phyloP scores from a whole-genome alignment of 257 asterid species.

The Salvia miltiorrhiza region DNA sequence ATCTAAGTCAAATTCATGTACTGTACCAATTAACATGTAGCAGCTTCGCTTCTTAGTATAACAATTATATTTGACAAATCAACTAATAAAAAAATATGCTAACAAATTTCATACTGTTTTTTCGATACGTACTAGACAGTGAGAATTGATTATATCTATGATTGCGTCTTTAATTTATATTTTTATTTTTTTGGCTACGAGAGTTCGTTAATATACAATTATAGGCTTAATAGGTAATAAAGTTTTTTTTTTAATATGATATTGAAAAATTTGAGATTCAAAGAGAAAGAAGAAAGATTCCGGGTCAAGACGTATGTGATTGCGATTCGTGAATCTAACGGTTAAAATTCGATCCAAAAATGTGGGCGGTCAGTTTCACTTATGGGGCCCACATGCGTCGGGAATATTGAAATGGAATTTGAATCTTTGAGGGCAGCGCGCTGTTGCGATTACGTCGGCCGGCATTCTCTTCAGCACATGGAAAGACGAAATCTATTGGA shows the following conservation, averaged over 20 bases:
- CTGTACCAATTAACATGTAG: too few relatives aligned
- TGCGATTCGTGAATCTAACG: not conserved
- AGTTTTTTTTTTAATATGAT: not conserved
- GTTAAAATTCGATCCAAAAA: constrained; percentile 4
- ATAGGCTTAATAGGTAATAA: too few relatives aligned
- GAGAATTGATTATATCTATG: not conserved
- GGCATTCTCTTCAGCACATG: not conserved
- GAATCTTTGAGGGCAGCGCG: not conserved
- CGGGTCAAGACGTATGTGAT: not conserved
- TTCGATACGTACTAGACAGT: not conserved
- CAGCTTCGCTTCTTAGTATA: too few relatives aligned
- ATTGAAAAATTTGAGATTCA: not conserved
- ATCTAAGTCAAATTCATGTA: not conserved
- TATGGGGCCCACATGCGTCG: not conserved
- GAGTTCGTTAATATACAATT: not conserved
- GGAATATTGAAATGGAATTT: not conserved
- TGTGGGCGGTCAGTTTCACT: not conserved
- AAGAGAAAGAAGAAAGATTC: constrained; percentile 4
- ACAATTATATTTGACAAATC: not conserved
- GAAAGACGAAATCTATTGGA: not conserved
- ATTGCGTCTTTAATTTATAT: too few relatives aligned
- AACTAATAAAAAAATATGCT: not conserved
- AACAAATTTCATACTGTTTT: not conserved
- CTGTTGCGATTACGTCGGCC: not conserved
- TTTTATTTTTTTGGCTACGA: not conserved